Evolutionary conservation across 148 eudicot species (phyloP), one percentile per base, ranked within the genome.

Genomic region (Silene conica): DNA sequence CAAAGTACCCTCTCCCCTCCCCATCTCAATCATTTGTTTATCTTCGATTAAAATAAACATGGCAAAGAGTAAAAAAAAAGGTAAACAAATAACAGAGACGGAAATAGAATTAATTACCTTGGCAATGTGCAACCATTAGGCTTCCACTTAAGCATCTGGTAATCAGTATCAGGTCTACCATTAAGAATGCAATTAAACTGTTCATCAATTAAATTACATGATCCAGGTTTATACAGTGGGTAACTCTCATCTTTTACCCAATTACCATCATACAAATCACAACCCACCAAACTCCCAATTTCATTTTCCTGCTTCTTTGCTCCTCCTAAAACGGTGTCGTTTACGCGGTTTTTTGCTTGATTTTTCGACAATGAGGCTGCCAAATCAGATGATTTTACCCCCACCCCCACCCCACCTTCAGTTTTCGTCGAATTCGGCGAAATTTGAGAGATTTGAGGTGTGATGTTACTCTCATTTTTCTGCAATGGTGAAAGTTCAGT

Each of bases 221-320:
- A 89, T 73, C 89, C 90, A 1, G 93, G 87, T 79, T 87, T 81
- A 74, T 89, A 89, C 63, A 89, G 82, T 8, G 93, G 93, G 74
- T 89, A 89, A 13, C 88, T 79, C 0, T 87, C 89, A 84, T 89
- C 93, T 74, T 72, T 86, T 8, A 85, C 82, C 93, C 93, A 89
- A 13, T 75, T 71, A 22, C 93, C 93, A 84, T 89, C 89, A 84
- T 86, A 92, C 54, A 92, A 59, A 83, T 89, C 85, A 76, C 97
- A 92, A 57, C 74, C 83, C 76, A 84, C 74, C 79, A 92, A 74
- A 43, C 59, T 66, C 60, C 68, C 60, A 38, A 46, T 54, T 14
- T n/a, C 79, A 46, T 59, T 74, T 70, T 67, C 83, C 67, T 81
- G 71, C 52, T 84, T 78, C 15, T 76, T 25, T 8, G 34, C 23